Conservation (phyloP, 2,329 filamentous ascomycete genomes). For the Phaeophleospora eucalypticola region DNA sequence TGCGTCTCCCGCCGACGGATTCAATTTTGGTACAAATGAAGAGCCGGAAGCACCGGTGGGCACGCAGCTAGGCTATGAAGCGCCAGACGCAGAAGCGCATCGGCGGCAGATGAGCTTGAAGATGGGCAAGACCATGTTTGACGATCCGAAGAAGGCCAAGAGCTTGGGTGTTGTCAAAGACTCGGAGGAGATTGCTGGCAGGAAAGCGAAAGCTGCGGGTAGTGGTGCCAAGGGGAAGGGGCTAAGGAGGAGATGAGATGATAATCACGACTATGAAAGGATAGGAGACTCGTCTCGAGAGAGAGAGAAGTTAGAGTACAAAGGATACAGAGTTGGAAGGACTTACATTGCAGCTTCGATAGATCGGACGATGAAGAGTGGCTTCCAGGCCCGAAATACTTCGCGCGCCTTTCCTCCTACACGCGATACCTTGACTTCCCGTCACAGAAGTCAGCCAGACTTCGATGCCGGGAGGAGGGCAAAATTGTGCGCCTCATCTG, state of each 20-base stretch:
- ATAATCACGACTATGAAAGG: too few relatives aligned
- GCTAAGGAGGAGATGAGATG: not conserved
- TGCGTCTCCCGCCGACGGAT: slow-evolving; percentile 21
- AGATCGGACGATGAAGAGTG: too few relatives aligned
- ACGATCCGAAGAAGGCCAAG: slow-evolving; percentile 23
- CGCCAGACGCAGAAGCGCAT: slow-evolving; percentile 29
- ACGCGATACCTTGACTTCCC: too few relatives aligned
- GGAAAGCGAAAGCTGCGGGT: slow-evolving; percentile 1
- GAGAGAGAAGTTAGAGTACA: not conserved
- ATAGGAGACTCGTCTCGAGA: not conserved
- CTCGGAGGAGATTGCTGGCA: slow-evolving; percentile 11
- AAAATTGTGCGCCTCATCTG: too few relatives aligned
- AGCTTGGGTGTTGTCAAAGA: slow-evolving; percentile 33
- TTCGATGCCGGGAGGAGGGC: too few relatives aligned
- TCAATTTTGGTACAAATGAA: slow-evolving; percentile 10
- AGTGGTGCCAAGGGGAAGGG: slow-evolving; percentile 6
- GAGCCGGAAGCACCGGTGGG: slow-evolving; percentile 21
- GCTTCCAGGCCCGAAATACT: too few relatives aligned
- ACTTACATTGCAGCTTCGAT: too few relatives aligned
- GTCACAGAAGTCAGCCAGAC: too few relatives aligned
- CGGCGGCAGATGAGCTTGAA: slow-evolving; percentile 29
- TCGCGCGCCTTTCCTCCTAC: too few relatives aligned
- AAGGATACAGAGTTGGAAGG: too few relatives aligned
- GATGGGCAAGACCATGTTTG: slow-evolving; percentile 28
- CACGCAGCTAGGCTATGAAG: slow-evolving; percentile 36